phyloP scores from a whole-genome alignment of 2,329 filamentous ascomycete genomes.

The Pestalotiopsis sp. region DNA sequence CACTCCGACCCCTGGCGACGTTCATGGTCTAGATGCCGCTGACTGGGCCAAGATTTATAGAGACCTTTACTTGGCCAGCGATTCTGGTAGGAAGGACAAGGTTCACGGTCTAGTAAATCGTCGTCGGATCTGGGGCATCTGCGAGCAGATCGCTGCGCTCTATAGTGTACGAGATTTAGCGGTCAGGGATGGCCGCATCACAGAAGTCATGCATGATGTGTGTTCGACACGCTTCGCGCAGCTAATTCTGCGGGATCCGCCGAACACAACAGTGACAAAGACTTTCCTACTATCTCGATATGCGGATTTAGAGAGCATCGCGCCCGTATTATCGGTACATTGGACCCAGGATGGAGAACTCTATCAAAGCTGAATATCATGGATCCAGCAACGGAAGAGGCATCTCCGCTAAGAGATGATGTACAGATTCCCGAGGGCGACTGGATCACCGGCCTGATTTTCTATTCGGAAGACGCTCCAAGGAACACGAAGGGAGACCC shows the following conservation, averaged over 20 bases:
- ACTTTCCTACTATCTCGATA: not conserved
- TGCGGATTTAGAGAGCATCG: not conserved
- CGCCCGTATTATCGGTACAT: not conserved
- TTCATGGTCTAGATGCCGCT: not conserved
- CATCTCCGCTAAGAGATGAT: not conserved
- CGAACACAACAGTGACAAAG: not conserved
- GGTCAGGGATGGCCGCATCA: not conserved
- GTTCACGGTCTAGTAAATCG: not conserved
- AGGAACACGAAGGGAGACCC: not conserved
- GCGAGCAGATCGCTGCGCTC: not conserved
- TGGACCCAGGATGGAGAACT: slow-evolving; percentile 1
- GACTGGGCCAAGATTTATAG: not conserved
- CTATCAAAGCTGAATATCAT: not conserved
- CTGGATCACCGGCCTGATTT: not conserved
- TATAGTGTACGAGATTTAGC: not conserved
- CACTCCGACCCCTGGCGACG: too few relatives aligned
- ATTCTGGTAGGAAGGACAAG: not conserved
- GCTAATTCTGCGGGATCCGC: not conserved
- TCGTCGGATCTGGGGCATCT: not conserved
- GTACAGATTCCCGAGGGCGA: not conserved
- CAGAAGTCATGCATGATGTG: not conserved
- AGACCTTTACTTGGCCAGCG: not conserved
- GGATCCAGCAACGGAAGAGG: not conserved
- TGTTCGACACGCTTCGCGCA: not conserved
- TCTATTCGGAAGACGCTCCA: not conserved